Evolutionary conservation across 2,329 filamentous ascomycete genomes (phyloP).

Genomic region (Botrytis galanthina): DNA sequence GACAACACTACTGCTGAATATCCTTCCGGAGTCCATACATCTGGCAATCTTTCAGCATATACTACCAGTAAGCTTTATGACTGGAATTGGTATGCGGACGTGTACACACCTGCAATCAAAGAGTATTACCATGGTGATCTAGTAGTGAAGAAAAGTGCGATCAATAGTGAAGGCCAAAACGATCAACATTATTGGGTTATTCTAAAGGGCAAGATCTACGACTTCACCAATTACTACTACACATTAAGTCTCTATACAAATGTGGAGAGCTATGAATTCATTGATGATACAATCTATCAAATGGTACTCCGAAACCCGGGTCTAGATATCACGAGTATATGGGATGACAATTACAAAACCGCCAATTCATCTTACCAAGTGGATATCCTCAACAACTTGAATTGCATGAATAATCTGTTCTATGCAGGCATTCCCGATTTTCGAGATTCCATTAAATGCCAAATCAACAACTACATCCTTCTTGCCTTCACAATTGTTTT

Average conservation of each 20-base stretch:
- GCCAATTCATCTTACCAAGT: slow-evolving; percentile 51
- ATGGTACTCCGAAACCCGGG: slow-evolving; percentile 75
- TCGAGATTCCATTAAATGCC: slow-evolving; percentile 70
- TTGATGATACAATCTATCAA: slow-evolving; percentile 65
- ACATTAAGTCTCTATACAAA: slow-evolving; percentile 59
- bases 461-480: slow-evolving; percentile 88
- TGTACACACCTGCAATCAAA: slow-evolving; percentile 75
- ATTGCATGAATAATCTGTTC: slow-evolving; percentile 81
- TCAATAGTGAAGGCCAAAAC: slow-evolving; percentile 65
- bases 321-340: slow-evolving; percentile 68
- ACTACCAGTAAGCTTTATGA: slow-evolving; percentile 56
- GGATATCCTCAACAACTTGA: slow-evolving; percentile 63
- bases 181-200: slow-evolving; percentile 75
- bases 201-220: slow-evolving; percentile 74
- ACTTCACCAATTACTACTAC: slow-evolving; percentile 88
- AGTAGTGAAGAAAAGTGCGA: slow-evolving; percentile 61
- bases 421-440: slow-evolving; percentile 85
- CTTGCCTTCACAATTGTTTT: slow-evolving; percentile 84
- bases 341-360: slow-evolving; percentile 54
- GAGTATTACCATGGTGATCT: slow-evolving; percentile 85
- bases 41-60: slow-evolving; percentile 60
- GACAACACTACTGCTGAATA: slow-evolving; percentile 62
- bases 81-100: slow-evolving; percentile 72
- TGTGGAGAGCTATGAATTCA: slow-evolving; percentile 61
- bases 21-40: slow-evolving; percentile 62